phyloP scores from a whole-genome alignment of 1,284 basidiomycete species.

The Afroboletus lepidellus region DNA sequence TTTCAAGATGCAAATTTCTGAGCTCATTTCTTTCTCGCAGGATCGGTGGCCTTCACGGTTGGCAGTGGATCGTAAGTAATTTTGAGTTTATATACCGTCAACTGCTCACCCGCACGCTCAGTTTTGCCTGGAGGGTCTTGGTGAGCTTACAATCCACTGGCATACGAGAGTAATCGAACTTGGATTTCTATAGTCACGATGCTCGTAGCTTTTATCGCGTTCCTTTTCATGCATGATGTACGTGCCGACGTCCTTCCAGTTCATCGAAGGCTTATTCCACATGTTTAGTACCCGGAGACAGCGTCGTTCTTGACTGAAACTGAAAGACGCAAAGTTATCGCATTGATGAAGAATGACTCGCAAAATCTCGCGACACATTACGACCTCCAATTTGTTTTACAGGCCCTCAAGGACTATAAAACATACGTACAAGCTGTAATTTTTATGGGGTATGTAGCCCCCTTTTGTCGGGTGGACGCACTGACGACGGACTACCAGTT shows the following conservation, averaged over 20 bases:
- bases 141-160: slow-evolving; percentile 9
- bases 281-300: slow-evolving; percentile 44
- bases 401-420: slow-evolving; percentile 44
- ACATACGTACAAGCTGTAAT: slow-evolving; percentile 42
- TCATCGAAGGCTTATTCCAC: not conserved
- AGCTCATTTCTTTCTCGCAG: slow-evolving; percentile 16
- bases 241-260: slow-evolving; percentile 5
- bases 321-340: slow-evolving; percentile 30
- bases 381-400: slow-evolving; percentile 36
- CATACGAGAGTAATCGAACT: not conserved
- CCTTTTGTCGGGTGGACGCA: not conserved
- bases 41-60: slow-evolving; percentile 40
- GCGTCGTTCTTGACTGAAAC: slow-evolving; percentile 43
- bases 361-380: slow-evolving; percentile 25
- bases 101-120: slow-evolving; percentile 12
- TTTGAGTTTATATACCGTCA: not conserved
- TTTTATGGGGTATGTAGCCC: slow-evolving; percentile 39
- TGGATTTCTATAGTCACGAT: slow-evolving; percentile 32
- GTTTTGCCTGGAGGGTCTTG: slow-evolving; percentile 36
- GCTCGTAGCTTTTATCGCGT: slow-evolving; percentile 37
- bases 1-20: not conserved
- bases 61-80: slow-evolving; percentile 50
- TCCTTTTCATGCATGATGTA: slow-evolving; percentile 47
- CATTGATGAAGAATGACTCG: slow-evolving; percentile 5
- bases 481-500: slow-evolving; percentile 24